Evolutionary conservation across 768 basidiomycete genomes (phyloP).

Genomic region (Boletus reticuloceps): DNA sequence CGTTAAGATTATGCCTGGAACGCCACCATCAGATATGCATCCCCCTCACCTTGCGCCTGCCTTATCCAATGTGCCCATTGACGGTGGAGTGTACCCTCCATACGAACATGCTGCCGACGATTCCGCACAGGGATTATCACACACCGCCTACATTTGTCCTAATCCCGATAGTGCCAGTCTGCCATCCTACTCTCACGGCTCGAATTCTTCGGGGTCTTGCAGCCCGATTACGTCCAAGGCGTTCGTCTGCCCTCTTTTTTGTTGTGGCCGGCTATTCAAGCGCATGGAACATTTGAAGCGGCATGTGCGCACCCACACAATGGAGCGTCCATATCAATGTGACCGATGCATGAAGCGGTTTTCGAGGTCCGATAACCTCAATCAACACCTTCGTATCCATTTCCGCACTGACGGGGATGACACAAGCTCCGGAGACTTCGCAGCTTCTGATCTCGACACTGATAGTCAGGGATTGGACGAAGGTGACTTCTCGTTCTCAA

Average conservation of each 20-base stretch:
- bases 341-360: constrained; percentile 76
- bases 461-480: constrained; percentile 40
- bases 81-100: constrained; percentile 16
- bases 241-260: constrained; percentile 80
- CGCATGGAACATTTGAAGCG: constrained; percentile 89
- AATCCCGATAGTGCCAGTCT: constrained; percentile 12
- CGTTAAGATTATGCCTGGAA: constrained; percentile 29
- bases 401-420: constrained; percentile 31
- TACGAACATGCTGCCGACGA: constrained; percentile 23
- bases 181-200: constrained; percentile 20
- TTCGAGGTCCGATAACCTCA: constrained; percentile 85
- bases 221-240: constrained; percentile 50
- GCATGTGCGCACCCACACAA: constrained; percentile 85
- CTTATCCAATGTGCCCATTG: constrained; percentile 14
- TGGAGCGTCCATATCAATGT: constrained; percentile 83
- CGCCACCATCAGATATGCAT: constrained; percentile 17
- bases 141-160: constrained; percentile 11
- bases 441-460: constrained; percentile 25
- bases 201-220: constrained; percentile 19
- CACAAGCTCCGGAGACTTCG: constrained; percentile 25
- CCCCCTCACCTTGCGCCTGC: constrained; percentile 19
- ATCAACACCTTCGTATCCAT: constrained; percentile 85
- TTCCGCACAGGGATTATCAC: constrained; percentile 14
- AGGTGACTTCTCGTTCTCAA: constrained; percentile 25
- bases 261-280: constrained; percentile 85